These are phyloP conservation scores for Trametes cinnabarina DNA, from an alignment of 768 basidiomycete genomes.

Conservation along the genomic window DNA sequence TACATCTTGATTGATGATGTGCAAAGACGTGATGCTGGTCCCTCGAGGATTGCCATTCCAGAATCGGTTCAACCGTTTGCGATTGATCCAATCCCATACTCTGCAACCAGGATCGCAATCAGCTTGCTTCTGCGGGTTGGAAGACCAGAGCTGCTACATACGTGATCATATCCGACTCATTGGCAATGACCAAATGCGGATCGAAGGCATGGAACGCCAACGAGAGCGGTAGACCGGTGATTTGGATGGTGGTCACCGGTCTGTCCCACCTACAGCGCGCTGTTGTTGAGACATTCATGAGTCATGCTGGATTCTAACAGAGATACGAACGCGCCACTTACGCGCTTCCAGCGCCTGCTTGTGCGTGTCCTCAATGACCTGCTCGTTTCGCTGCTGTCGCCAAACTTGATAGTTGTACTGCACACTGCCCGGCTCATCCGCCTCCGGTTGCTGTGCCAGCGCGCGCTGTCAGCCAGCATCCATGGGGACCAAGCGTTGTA, in stretches of 20 bases:
- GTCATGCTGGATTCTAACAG: neutral
- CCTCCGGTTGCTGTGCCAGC: constrained; percentile 74
- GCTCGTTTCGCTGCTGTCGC: constrained; percentile 89
- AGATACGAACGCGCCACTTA: constrained; percentile 35
- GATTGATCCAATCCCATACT: constrained; percentile 92
- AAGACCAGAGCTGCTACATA: constrained; percentile 33
- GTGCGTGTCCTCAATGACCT: constrained; percentile 65
- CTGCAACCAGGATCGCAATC: constrained; percentile 38
- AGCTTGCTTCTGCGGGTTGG: neutral
- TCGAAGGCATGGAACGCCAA: constrained; percentile 93
- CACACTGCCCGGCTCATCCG: constrained; percentile 91
- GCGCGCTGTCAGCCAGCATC: constrained; percentile 15
- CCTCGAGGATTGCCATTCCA: constrained; percentile 84
- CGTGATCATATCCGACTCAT: constrained; percentile 86
- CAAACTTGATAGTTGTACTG: constrained; percentile 95
- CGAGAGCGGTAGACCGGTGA: constrained; percentile 59
- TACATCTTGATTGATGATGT: constrained; percentile 95
- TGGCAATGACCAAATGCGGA: constrained; percentile 80
- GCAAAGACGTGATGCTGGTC: constrained; percentile 81
- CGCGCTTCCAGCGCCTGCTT: constrained; percentile 73
- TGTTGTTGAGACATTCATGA: constrained; percentile 29
- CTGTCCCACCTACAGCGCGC: constrained; percentile 71
- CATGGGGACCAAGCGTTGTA: neutral
- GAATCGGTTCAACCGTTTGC: constrained; percentile 76
- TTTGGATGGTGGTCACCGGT: constrained; percentile 62